A percentile compares a stretch with the other conserved stretches of the same genome.
Evolutionary conservation across 192 early-diverging fungal species (phyloP).

Genomic region (Dissophora globulifera): DNA sequence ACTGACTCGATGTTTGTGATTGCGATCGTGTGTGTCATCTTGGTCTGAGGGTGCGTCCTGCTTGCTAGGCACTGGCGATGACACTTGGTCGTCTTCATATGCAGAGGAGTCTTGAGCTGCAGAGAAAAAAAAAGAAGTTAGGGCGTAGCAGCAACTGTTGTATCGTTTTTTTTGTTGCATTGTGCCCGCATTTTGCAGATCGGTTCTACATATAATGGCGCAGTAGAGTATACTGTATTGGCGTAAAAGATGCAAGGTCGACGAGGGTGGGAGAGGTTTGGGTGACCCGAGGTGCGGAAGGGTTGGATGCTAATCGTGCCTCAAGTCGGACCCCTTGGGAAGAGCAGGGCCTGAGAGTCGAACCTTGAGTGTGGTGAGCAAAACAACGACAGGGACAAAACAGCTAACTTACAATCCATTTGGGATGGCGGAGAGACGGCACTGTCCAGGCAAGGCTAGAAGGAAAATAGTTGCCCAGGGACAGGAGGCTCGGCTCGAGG

Average conservation of each 20-base stretch:
- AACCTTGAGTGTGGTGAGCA: not conserved
- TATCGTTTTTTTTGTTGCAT: too few relatives aligned
- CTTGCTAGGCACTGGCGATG: constrained; percentile 19
- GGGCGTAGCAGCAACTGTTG: too few relatives aligned
- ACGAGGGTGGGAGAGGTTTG: not conserved
- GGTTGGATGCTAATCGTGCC: too few relatives aligned
- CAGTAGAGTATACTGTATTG: too few relatives aligned
- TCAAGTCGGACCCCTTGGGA: too few relatives aligned
- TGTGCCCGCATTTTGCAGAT: too few relatives aligned
- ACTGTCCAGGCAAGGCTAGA: not conserved
- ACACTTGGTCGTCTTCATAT: constrained; percentile 41
- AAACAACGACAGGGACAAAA: too few relatives aligned
- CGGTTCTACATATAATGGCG: too few relatives aligned
- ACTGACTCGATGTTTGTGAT: not conserved
- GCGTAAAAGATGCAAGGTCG: not conserved
- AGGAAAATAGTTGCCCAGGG: not conserved
- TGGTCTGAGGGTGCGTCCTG: constrained; percentile 10
- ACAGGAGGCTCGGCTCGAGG: not conserved
- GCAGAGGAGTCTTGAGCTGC: constrained; percentile 51
- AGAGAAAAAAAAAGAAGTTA: too few relatives aligned
- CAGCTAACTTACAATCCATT: constrained; percentile 26
- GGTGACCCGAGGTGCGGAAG: not conserved
- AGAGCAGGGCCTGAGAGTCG: not conserved
- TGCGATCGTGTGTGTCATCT: constrained; percentile 7
- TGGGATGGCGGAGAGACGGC: not conserved